Base-by-base conservation (phyloP, 1,284 basidiomycete genomes). In the Malassezia nana region DNA sequence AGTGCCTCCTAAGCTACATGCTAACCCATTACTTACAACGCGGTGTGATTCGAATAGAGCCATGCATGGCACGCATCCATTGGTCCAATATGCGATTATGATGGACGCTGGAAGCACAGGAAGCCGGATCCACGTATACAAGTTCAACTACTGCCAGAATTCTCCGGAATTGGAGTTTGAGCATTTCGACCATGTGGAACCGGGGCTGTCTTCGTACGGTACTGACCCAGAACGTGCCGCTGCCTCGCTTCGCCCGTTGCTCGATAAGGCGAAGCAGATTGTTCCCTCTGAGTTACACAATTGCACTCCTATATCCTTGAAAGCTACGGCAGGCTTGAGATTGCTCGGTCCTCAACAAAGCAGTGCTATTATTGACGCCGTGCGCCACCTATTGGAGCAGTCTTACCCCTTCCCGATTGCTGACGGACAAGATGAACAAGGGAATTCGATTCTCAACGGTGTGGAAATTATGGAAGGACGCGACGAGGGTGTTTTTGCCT, bases 21-120 rank as follows among this genome's bases (percentile, higher is more conserved):
- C 57, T 1, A 67, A 72, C 31, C 67, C 65, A 0, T 39, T 52
- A 45, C 65, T 62, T 48, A 74, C 69, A 2, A 71, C 65, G 8
- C 60, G 69, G 10, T 74, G 71, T 51, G 57, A 54, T 15, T 15
- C 30, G 6, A 58, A 55, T 26, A 42, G 50, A 6, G 45, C 54
- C 13, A 59, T 62, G 13, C 29, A 57, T 15, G 68, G 68, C 31
- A 45, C 51, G 31, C 57, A 62, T 10, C 69, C 66, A 4, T 40
- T 69, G 20, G 67, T 74, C 15, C 89, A 95, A 75, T 98, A 87
- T 74, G 90, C 89, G 0, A 81, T 98, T 66, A 95, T 96, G 83
- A 88, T 98, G 75, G 92, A 98, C 74, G 92, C 94, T 0, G 94
- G 92, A 15, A 95, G 90, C 32, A 95, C 90, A 0, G 92, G 92